phyloP scores from a whole-genome alignment of 768 basidiomycete genomes.

The Suillus occidentalis region DNA sequence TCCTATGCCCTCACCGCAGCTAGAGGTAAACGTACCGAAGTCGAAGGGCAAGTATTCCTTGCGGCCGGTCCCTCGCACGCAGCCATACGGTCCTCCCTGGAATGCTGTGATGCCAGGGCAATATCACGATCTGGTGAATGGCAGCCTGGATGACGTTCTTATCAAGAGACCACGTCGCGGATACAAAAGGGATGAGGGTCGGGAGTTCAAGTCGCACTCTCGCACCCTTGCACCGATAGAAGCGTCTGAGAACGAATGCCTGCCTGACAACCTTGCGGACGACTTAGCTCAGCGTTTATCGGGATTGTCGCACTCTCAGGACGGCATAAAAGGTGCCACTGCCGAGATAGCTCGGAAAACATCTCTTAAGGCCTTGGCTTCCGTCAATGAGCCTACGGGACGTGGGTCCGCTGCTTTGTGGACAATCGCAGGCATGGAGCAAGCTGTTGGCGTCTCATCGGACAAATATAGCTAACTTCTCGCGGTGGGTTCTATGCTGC shows the following conservation, averaged over 20 bases:
- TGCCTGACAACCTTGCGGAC: not conserved
- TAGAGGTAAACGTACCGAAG: slow-evolving; percentile 14
- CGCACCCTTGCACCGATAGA: not conserved
- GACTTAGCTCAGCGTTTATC: not conserved
- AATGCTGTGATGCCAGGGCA: slow-evolving; percentile 30
- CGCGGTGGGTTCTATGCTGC: not conserved
- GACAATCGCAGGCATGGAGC: not conserved
- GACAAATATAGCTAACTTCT: not conserved
- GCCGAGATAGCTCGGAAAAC: not conserved
- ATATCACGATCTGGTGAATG: not conserved
- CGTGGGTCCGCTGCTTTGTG: not conserved
- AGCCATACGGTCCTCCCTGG: slow-evolving; percentile 39
- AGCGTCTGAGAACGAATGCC: not conserved
- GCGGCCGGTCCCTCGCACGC: slow-evolving; percentile 33
- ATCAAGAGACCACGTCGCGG: slow-evolving; percentile 1
- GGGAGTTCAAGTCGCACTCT: not conserved
- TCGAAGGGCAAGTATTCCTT: slow-evolving; percentile 18
- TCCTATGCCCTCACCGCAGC: not conserved
- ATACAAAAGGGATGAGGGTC: not conserved
- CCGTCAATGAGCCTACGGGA: not conserved
- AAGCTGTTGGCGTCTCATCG: not conserved
- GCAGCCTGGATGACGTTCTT: not conserved
- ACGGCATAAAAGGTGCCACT: not conserved
- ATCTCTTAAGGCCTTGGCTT: not conserved
- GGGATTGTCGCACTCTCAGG: not conserved